phyloP scores from a whole-genome alignment of 169 alveolate genomes.

The Miamiensis avidus region DNA sequence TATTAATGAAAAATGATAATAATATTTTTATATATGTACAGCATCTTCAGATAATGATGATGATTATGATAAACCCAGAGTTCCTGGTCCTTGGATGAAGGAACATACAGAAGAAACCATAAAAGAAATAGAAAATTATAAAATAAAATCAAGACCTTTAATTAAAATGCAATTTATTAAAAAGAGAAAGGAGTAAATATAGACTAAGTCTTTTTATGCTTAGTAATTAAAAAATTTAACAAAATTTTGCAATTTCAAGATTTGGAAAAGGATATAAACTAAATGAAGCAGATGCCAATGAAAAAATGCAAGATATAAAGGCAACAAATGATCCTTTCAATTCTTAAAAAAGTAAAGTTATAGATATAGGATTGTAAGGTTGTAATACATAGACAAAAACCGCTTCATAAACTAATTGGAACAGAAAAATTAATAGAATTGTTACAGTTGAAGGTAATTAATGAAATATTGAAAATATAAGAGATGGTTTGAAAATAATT shows the following conservation, averaged over 20 bases:
- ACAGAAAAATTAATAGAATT: constrained; percentile 38
- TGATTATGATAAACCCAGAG: constrained; percentile 18
- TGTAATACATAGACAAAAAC: constrained; percentile 34
- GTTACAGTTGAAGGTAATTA: constrained; percentile 28
- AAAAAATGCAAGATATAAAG: constrained; percentile 39
- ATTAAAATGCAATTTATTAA: constrained; percentile 50
- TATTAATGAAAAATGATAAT: no score
- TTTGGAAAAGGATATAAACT: constrained; percentile 45
- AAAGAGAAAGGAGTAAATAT: constrained; percentile 34
- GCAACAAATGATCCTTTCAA: constrained; percentile 36
- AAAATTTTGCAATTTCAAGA: background rate
- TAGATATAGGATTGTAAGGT: constrained; percentile 49
- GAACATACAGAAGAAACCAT: background rate
- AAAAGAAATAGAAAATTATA: constrained; percentile 19
- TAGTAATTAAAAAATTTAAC: background rate
- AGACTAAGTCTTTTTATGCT: background rate
- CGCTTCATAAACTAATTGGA: constrained; percentile 35
- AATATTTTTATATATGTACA: no score
- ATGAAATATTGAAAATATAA: background rate
- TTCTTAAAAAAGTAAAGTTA: constrained; percentile 34
- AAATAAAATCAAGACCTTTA: constrained; percentile 17
- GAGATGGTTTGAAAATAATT: no score
- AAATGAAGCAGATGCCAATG: constrained; percentile 41
- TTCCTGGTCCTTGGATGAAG: background rate
- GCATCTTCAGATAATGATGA: no score